Conservation (phyloP, 1,284 basidiomycete genomes). For the Malassezia nana region DNA sequence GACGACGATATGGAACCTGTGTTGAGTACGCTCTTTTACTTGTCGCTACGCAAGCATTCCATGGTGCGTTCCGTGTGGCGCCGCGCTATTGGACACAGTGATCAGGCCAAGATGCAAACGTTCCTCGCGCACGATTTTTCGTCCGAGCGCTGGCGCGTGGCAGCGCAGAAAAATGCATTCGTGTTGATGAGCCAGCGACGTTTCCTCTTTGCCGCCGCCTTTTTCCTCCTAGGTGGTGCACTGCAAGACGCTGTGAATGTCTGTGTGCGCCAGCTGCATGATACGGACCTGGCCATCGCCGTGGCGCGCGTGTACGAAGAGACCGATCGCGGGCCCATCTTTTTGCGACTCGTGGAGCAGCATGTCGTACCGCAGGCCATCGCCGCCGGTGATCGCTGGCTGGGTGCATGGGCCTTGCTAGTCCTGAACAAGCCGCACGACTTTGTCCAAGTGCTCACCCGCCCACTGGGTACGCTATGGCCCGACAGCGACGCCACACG, state of each 20-base stretch:
- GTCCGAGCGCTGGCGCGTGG: constrained; percentile 74
- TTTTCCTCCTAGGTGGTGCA: constrained; percentile 83
- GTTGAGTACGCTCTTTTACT: constrained; percentile 80
- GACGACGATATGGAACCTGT: constrained; percentile 63
- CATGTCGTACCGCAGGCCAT: constrained; percentile 76
- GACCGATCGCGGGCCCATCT: constrained; percentile 63
- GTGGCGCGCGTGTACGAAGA: constrained; percentile 73
- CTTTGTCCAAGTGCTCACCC: constrained; percentile 4
- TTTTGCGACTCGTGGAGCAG: constrained; percentile 61
- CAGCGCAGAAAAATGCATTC: constrained; percentile 92
- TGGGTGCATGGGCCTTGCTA: constrained; percentile 98
- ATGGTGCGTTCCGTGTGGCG: constrained; percentile 89
- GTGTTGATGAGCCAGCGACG: constrained; percentile 61
- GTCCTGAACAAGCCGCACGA: constrained; percentile 56
- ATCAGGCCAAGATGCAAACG: constrained; percentile 78
- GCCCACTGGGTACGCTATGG: background rate
- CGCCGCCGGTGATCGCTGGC: constrained; percentile 74
- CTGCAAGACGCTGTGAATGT: constrained; percentile 85
- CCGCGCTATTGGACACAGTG: constrained; percentile 85
- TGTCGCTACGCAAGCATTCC: constrained; percentile 81
- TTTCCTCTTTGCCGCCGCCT: constrained; percentile 68
- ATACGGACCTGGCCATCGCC: constrained; percentile 80
- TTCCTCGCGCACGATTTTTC: constrained; percentile 87
- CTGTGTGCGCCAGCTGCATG: constrained; percentile 73
- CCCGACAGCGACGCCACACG: background rate